A percentile compares a stretch with the other conserved stretches of the same genome.
Evolutionary conservation across 768 basidiomycete genomes (phyloP).

Genomic region (Hemileccinum impolitum): DNA sequence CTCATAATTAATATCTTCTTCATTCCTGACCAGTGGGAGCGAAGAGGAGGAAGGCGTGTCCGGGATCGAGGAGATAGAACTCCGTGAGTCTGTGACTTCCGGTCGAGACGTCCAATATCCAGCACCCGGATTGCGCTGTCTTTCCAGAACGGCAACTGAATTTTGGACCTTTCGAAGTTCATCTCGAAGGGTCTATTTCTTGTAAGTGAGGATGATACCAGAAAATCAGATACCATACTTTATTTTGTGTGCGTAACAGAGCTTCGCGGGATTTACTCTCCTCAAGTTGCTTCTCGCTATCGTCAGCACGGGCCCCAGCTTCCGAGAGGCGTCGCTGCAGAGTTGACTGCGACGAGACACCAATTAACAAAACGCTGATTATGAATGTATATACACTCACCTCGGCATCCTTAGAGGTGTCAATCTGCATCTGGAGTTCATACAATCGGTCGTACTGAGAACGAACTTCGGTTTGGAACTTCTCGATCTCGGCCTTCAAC

Average conservation of each 20-base stretch:
- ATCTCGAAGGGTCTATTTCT: conserved; percentile 77
- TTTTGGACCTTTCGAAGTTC: conserved; percentile 95
- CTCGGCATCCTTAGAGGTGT: conserved; percentile 56
- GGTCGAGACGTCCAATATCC: conserved; percentile 78
- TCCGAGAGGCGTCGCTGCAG: conserved; percentile 49
- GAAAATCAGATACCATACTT: conserved; percentile 45
- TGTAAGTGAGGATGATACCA: conserved; percentile 1
- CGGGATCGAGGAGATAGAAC: conserved; percentile 42
- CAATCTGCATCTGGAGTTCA: conserved; percentile 52
- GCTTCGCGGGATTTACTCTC: conserved; percentile 68
- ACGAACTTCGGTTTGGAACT: conserved; percentile 46
- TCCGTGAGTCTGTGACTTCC: conserved; percentile 33
- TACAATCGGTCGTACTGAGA: conserved; percentile 49
- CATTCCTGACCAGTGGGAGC: conserved; percentile 42
- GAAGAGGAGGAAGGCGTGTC: conserved; percentile 36
- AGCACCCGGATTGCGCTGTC: conserved; percentile 88
- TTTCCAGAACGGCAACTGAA: conserved; percentile 84
- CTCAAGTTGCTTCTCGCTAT: conserved; percentile 66
- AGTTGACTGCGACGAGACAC: conserved; percentile 35
- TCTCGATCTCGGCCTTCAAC: conserved; percentile 54
- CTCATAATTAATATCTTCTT: conserved; percentile 94
- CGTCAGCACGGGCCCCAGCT: conserved; percentile 42
- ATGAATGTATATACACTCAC: conserved; percentile 37
- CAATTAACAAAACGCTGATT: neutral
- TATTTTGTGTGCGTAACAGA: conserved; percentile 72